A percentile compares a stretch with the other conserved stretches of the same genome.
Evolutionary conservation across 1,284 basidiomycete species (phyloP).

Genomic region (Stereum hirsutum): DNA sequence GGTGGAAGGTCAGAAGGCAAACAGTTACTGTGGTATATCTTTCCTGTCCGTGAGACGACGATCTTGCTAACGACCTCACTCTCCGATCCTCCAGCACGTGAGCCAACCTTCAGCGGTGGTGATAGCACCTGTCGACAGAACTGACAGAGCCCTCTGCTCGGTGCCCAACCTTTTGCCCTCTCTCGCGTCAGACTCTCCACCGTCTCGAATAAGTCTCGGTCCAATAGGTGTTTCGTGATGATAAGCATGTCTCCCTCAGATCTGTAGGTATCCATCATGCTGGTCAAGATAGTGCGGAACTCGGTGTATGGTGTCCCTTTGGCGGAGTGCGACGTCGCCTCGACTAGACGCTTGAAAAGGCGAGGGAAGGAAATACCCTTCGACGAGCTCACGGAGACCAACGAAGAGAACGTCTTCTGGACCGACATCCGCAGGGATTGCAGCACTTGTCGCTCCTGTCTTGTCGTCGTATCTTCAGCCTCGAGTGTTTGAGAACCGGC

Average conservation of each 20-base stretch:
- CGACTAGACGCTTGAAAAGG: slow-evolving; percentile 85
- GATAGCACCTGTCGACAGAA: slow-evolving; percentile 36
- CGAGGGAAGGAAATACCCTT: slow-evolving; percentile 85
- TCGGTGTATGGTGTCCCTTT: slow-evolving; percentile 79
- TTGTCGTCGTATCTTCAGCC: slow-evolving; percentile 13
- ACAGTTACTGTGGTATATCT: slow-evolving; percentile 50
- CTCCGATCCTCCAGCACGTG: slow-evolving; percentile 10
- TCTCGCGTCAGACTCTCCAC: slow-evolving; percentile 39
- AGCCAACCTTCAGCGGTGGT: slow-evolving; percentile 5
- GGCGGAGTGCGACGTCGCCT: slow-evolving; percentile 43
- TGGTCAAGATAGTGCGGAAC: slow-evolving; percentile 83
- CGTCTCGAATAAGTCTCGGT: slow-evolving; percentile 75
- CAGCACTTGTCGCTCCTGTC: slow-evolving; percentile 27
- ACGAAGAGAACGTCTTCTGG: slow-evolving; percentile 77
- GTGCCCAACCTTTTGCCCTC: slow-evolving; percentile 17
- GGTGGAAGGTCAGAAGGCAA: slow-evolving; percentile 20
- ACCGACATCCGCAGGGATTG: slow-evolving; percentile 64
- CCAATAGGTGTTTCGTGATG: slow-evolving; percentile 79
- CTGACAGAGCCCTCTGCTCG: slow-evolving; percentile 26
- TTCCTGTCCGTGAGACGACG: slow-evolving; percentile 50
- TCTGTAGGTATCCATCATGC: slow-evolving; percentile 92
- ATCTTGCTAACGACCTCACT: slow-evolving; percentile 23
- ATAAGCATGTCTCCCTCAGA: slow-evolving; percentile 87
- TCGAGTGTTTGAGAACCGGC: slow-evolving; percentile 14
- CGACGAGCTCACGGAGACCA: slow-evolving; percentile 79